Evolutionary conservation across 2,329 filamentous ascomycete species (phyloP).

Genomic region (Botrytis pseudocinerea): DNA sequence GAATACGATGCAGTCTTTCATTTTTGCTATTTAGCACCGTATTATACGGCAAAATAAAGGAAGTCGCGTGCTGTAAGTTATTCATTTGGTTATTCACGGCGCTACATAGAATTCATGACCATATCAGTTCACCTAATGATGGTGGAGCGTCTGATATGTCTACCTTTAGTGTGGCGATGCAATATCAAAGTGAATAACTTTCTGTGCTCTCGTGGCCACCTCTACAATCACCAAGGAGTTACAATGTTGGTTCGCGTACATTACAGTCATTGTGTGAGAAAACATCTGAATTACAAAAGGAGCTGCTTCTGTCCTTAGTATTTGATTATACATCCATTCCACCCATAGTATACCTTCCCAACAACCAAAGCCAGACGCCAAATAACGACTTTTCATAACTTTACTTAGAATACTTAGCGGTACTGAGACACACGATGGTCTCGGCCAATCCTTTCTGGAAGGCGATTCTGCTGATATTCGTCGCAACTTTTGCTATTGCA

Average conservation of each 20-base stretch:
- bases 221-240: not conserved
- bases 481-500: constrained; percentile 11
- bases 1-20: not conserved
- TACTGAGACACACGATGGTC: not conserved
- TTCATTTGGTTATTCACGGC: not conserved
- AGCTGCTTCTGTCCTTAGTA: not conserved
- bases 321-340: not conserved
- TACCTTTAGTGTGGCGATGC: not conserved
- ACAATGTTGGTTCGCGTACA: not conserved
- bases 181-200: not conserved
- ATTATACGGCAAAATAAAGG: not conserved
- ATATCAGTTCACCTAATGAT: not conserved
- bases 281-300: not conserved
- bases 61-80: not conserved
- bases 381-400: not conserved
- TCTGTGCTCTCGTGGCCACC: not conserved
- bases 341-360: not conserved
- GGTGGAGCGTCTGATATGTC: not conserved
- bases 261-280: not conserved
- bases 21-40: not conserved
- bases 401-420: not conserved
- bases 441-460: not conserved
- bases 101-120: not conserved
- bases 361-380: not conserved
- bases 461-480: constrained; percentile 2